A percentile compares a stretch with the other conserved stretches of the same genome.
Conservation (phyloP, 352 stramenopile genomes). For the Halophytophthora polymorphica region DNA sequence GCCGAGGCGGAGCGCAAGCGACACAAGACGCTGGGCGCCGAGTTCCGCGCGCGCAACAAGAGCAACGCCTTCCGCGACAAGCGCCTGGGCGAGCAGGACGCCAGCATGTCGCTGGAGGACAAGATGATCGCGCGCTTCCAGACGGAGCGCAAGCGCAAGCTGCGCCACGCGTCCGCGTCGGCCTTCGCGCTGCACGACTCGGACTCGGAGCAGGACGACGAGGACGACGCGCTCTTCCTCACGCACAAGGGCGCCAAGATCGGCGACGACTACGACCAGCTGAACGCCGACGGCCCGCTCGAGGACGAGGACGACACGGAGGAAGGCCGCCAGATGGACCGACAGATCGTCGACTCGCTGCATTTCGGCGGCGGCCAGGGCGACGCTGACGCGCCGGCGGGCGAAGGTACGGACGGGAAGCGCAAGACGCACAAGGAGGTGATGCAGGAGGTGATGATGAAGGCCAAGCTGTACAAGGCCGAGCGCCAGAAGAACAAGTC, state of each 20-base stretch:
- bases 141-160: constrained; percentile 83
- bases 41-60: constrained; percentile 84
- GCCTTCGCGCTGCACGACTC: constrained; percentile 78
- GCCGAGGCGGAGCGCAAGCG: constrained; percentile 81
- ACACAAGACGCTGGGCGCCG: constrained; percentile 78
- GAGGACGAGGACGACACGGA: constrained; percentile 77
- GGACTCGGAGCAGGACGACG: constrained; percentile 64
- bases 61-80: constrained; percentile 88
- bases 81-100: constrained; percentile 81
- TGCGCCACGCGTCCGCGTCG: constrained; percentile 64
- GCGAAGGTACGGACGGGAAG: constrained; percentile 20
- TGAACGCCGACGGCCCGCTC: constrained; percentile 46
- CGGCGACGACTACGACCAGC: constrained; percentile 69
- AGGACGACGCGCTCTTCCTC: constrained; percentile 62
- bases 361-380: constrained; percentile 76
- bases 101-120: constrained; percentile 87
- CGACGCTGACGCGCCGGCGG: constrained; percentile 16
- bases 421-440: constrained; percentile 88
- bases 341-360: constrained; percentile 79
- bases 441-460: constrained; percentile 91
- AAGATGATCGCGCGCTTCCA: constrained; percentile 92
- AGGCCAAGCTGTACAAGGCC: constrained; percentile 88
- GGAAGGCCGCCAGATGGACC: constrained; percentile 64
- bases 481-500: constrained; percentile 87
- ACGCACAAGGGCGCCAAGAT: constrained; percentile 77